These are phyloP conservation scores for Leccinum olivaceopallidum DNA, from an alignment of 768 basidiomycete species.

Conservation along the genomic window DNA sequence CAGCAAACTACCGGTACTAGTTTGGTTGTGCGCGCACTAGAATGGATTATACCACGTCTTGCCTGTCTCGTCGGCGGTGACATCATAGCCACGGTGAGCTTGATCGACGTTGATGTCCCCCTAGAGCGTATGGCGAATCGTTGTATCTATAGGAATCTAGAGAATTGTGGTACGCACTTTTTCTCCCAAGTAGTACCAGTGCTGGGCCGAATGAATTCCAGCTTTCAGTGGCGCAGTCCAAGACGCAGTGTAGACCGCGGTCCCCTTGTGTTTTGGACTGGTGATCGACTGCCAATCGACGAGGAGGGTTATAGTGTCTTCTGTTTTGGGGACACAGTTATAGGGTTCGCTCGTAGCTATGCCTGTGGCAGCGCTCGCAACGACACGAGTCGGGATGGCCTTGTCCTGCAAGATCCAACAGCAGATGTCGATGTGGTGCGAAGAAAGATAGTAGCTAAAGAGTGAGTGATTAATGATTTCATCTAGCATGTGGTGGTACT, in stretches of 20 bases:
- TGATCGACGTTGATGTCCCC: slow-evolving; percentile 93
- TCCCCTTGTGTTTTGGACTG: slow-evolving; percentile 76
- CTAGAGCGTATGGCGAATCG: slow-evolving; percentile 39
- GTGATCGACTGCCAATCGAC: slow-evolving; percentile 90
- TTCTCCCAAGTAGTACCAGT: slow-evolving; percentile 95
- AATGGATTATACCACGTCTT: slow-evolving; percentile 89
- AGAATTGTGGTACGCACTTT: slow-evolving; percentile 50
- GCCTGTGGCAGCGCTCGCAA: slow-evolving; percentile 87
- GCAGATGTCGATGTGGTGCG: slow-evolving; percentile 90
- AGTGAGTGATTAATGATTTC: neutral
- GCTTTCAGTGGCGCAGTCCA: slow-evolving; percentile 92
- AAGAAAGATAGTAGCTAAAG: slow-evolving; percentile 88
- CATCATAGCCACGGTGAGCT: slow-evolving; percentile 91
- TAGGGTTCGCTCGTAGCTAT: slow-evolving; percentile 90
- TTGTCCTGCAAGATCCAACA: slow-evolving; percentile 82
- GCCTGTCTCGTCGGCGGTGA: slow-evolving; percentile 82
- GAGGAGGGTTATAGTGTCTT: slow-evolving; percentile 93
- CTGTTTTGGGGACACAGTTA: slow-evolving; percentile 82
- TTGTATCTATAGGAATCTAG: neutral
- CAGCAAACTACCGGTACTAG: slow-evolving; percentile 3
- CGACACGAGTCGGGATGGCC: slow-evolving; percentile 79
- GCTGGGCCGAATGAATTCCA: slow-evolving; percentile 88
- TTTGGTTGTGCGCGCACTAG: slow-evolving; percentile 59
- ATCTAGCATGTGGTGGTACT: neutral
- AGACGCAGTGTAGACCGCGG: slow-evolving; percentile 89